phyloP scores from a whole-genome alignment of 1,284 basidiomycete species.

The Fistulina hepatica region DNA sequence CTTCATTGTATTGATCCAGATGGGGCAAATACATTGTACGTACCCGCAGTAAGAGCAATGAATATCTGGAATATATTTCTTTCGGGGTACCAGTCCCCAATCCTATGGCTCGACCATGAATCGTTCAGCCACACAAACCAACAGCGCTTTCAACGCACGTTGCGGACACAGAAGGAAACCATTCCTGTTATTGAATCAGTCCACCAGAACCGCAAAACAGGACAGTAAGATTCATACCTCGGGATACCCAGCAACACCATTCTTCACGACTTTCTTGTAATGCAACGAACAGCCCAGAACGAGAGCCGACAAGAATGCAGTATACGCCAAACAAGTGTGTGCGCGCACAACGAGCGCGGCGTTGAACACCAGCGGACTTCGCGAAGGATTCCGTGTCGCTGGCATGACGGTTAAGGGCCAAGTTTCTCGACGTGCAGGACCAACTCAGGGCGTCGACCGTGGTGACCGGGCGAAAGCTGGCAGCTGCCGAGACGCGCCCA shows the following conservation, averaged over 20 bases:
- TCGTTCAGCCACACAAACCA: constrained; percentile 1
- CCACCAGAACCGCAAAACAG: too few relatives aligned
- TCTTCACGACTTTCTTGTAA: constrained; percentile 85
- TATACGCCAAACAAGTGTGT: constrained; percentile 63
- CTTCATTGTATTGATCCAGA: too few relatives aligned
- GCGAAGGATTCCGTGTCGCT: too few relatives aligned
- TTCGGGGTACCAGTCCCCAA: constrained; percentile 90
- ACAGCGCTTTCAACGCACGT: constrained; percentile 45
- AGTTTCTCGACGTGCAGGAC: too few relatives aligned
- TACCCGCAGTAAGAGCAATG: constrained; percentile 77
- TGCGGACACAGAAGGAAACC: constrained; percentile 89
- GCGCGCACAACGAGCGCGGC: constrained; percentile 38
- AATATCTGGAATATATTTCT: constrained; percentile 84
- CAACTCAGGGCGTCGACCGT: too few relatives aligned
- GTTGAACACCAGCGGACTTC: too few relatives aligned
- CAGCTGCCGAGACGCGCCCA: too few relatives aligned
- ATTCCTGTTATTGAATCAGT: too few relatives aligned
- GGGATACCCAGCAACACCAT: constrained; percentile 54
- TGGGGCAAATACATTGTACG: constrained; percentile 18
- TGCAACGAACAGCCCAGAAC: constrained; percentile 60
- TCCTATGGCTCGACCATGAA: constrained; percentile 32
- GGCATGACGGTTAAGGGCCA: too few relatives aligned
- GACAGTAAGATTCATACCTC: too few relatives aligned
- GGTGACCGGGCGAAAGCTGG: too few relatives aligned
- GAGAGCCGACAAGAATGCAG: constrained; percentile 67